Conservation (phyloP, 768 basidiomycete species). For the Mycena galopus region DNA sequence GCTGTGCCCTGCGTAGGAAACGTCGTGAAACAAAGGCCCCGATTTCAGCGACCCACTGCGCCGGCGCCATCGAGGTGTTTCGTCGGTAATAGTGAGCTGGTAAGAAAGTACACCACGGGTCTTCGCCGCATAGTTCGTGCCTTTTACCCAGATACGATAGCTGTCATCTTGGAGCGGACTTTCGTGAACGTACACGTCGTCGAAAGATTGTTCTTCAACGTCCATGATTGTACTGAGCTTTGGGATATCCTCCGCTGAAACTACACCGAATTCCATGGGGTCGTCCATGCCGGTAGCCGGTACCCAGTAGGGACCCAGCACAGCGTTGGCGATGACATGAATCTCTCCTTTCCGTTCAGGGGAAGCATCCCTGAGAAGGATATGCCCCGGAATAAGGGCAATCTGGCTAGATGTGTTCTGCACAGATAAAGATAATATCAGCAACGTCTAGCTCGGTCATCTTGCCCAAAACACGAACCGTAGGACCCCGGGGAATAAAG, state of each 20-base stretch:
- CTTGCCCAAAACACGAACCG: neutral
- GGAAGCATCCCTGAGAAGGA: neutral
- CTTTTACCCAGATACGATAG: neutral
- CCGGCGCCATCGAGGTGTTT: neutral
- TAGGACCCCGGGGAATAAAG: neutral
- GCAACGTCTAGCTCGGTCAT: neutral
- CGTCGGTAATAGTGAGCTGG: neutral
- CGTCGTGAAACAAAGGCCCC: no score
- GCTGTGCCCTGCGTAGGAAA: neutral
- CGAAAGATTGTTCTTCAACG: neutral
- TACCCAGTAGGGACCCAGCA: neutral
- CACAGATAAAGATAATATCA: neutral
- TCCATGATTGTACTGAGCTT: neutral
- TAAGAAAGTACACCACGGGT: neutral
- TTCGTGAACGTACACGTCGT: neutral
- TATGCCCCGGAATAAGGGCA: neutral
- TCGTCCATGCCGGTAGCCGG: neutral
- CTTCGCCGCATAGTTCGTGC: neutral
- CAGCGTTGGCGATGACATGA: neutral
- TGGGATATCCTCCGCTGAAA: neutral
- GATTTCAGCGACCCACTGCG: no score
- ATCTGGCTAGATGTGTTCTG: neutral
- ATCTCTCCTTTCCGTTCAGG: neutral
- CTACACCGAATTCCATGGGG: neutral
- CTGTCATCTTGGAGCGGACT: neutral